Percentiles rank a stretch among this genome's conserved stretches.
Conservation (phyloP, 2,329 filamentous ascomycete species). For the Ceratocystiopsis minuta region DNA sequence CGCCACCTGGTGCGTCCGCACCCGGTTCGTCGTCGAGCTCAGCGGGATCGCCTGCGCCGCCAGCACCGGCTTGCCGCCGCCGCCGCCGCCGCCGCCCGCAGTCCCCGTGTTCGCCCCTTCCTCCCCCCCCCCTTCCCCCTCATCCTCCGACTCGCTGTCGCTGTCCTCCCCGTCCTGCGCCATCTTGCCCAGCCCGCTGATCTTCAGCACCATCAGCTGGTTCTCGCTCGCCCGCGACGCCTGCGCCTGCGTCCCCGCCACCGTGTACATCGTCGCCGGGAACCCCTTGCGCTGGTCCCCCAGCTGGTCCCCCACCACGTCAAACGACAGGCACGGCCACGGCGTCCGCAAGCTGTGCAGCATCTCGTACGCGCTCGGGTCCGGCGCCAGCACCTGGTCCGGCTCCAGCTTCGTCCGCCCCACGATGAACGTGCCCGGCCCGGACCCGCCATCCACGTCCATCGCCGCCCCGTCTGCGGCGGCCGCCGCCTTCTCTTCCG, state of each 20-base stretch:
- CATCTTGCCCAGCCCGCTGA: conserved; percentile 81
- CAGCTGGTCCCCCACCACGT: conserved; percentile 69
- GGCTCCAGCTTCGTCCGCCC: conserved; percentile 80
- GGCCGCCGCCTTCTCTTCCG: conserved; percentile 58
- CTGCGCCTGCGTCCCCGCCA: conserved; percentile 87
- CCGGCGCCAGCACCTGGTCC: conserved; percentile 78
- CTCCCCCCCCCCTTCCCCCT: conserved; percentile 46
- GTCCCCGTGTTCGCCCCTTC: conserved; percentile 43
- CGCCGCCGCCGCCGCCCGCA: too few relatives aligned
- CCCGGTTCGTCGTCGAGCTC: conserved; percentile 78
- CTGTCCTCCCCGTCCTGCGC: conserved; percentile 38
- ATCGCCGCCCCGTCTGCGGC: conserved; percentile 33
- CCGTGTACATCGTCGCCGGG: conserved; percentile 86
- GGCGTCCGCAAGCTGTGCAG: conserved; percentile 84
- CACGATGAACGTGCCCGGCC: conserved; percentile 80
- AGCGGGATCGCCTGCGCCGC: conserved; percentile 83
- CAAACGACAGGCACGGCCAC: conserved; percentile 95
- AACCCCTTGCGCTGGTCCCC: conserved; percentile 86
- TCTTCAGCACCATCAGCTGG: conserved; percentile 87
- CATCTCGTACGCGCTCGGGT: conserved; percentile 94
- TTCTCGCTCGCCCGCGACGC: conserved; percentile 61
- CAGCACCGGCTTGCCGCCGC: conserved; percentile 60
- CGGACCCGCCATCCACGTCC: conserved; percentile 49
- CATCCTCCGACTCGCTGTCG: conserved; percentile 47
- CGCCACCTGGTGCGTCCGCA: conserved; percentile 69